phyloP scores from a whole-genome alignment of 495 filamentous ascomycete genomes.

The Articulospora tetracladia region DNA sequence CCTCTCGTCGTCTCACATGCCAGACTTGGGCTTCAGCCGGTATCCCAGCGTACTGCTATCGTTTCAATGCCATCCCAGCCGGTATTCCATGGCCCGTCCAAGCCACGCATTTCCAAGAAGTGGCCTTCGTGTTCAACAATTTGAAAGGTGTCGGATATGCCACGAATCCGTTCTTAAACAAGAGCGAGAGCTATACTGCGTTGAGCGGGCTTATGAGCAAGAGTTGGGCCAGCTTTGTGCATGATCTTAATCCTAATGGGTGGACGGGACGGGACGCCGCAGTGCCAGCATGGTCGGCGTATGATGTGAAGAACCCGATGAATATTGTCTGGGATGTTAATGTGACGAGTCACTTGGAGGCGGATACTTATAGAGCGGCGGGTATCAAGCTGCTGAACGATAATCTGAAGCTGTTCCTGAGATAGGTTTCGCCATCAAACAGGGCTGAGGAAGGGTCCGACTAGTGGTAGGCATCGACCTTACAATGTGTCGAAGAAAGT shows the following conservation, averaged over 20 bases:
- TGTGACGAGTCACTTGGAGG: slow-evolving; percentile 10
- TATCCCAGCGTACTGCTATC: slow-evolving; percentile 39
- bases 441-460: no score
- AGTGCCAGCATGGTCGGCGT: slow-evolving; percentile 5
- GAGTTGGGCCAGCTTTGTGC: slow-evolving; percentile 42
- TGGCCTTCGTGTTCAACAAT: slow-evolving; percentile 47
- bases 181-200: slow-evolving; percentile 22
- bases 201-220: slow-evolving; percentile 39
- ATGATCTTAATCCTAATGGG: slow-evolving; percentile 34
- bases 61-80: slow-evolving; percentile 34
- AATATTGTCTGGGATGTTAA: slow-evolving; percentile 13
- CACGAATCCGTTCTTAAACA: slow-evolving; percentile 34
- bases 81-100: slow-evolving; percentile 28
- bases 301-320: slow-evolving; percentile 1
- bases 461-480: no score
- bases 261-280: neutral
- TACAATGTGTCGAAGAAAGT: no score
- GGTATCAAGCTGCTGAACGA: slow-evolving; percentile 15
- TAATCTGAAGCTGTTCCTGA: neutral
- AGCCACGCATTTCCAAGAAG: slow-evolving; percentile 44
- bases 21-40: slow-evolving; percentile 32
- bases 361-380: slow-evolving; percentile 13
- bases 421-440: no score
- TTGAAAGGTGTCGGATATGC: slow-evolving; percentile 35
- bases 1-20: slow-evolving; percentile 33